phyloP scores from a whole-genome alignment of 1,139 yeast species.

The Protomyces inundatus region DNA sequence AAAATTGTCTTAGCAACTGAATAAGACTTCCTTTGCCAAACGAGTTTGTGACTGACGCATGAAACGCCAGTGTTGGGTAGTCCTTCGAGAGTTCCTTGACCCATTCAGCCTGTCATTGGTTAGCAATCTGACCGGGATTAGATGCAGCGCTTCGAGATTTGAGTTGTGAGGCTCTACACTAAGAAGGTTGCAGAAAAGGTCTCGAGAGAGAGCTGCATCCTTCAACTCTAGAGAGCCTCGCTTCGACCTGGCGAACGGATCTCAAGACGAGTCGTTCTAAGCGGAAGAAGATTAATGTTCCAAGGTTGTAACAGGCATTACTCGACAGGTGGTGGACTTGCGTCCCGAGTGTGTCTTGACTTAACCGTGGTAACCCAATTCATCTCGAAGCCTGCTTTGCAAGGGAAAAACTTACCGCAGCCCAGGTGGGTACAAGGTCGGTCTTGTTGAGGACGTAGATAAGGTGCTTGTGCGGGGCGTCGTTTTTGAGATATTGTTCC shows the following conservation, averaged over 20 bases:
- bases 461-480: constrained; percentile 94
- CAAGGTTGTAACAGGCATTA: constrained; percentile 91
- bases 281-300: constrained; percentile 54
- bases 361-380: constrained; percentile 40
- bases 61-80: constrained; percentile 94
- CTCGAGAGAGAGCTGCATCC: constrained; percentile 21
- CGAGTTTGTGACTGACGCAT: constrained; percentile 93
- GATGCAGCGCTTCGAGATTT: background rate
- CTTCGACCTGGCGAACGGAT: constrained; percentile 36
- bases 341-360: constrained; percentile 42
- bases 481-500: constrained; percentile 85
- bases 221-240: constrained; percentile 27
- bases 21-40: constrained; percentile 96
- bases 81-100: constrained; percentile 87
- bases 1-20: constrained; percentile 86
- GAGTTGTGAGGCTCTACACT: constrained; percentile 42
- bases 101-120: constrained; percentile 84
- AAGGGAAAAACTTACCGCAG: constrained; percentile 71
- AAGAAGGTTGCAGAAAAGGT: constrained; percentile 36
- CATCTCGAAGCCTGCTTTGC: background rate
- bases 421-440: constrained; percentile 98
- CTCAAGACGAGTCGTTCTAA: constrained; percentile 51
- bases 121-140: background rate
- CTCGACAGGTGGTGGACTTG: constrained; percentile 47
- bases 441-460: constrained; percentile 93